Base-by-base conservation (phyloP, 495 filamentous ascomycete species). In the Trichocladium antarcticum region DNA sequence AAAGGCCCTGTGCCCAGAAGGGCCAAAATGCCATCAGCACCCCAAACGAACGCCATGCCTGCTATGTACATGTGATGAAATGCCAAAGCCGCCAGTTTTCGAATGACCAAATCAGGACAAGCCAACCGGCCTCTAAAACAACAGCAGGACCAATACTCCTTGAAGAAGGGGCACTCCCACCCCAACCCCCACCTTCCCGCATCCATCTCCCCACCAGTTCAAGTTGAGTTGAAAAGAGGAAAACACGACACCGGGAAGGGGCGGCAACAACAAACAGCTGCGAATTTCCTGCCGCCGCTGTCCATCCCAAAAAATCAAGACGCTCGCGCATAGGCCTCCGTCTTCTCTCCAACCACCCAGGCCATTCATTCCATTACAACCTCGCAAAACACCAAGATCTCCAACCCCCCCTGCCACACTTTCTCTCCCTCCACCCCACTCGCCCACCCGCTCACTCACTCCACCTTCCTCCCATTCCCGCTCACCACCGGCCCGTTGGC, bases 401-500 rank as follows among this genome's bases (percentile, higher is more conserved):
- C 36, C 17, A 6, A 8, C 15, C 8, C 36, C 10, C 17, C 17
- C n/a, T 3, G 2, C n/a, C n/a, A 17, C 17, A 6, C 17, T 16
- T n/a, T 28, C 20, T 9, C 15, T 31, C 7, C 2, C 17, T 16
- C 20, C 16, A 15, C 14, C 4, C 5, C 12, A 16, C n/a, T n/a
- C n/a, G n/a, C n/a, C n/a, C n/a, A n/a, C 5, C 24, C 15, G 11
- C 17, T 7, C 21, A 12, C 28, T 42, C 16, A 55, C 24, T 41
- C 46, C 41, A 17, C 46, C 46, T 49, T 34, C 14, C 37, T 24
- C 16, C 50, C 42, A 21, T 46, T 49, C 21, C 16, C n/a, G n/a
- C n/a, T 14, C 20, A 15, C 19, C 14, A 6, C 16, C 1, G 12
- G 24, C 14, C 24, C 42, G 29, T 5, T 16, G 17, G 19, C 39